Percentiles rank a stretch among this genome's conserved stretches.
phyloP scores from a whole-genome alignment of 768 basidiomycete genomes.

The Baorangia bicolor region DNA sequence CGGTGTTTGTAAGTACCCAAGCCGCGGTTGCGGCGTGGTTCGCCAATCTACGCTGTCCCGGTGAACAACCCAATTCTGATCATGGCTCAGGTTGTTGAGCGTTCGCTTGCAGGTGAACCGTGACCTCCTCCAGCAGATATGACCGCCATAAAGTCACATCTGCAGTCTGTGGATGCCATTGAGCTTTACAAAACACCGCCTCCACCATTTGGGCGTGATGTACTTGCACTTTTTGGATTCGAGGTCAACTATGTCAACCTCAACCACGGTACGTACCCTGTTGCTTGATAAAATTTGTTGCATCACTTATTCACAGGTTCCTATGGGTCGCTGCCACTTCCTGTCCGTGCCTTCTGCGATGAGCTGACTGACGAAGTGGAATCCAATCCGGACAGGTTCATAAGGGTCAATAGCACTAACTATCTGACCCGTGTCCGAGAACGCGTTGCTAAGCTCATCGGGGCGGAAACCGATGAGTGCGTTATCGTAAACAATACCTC shows the following conservation, averaged over 20 bases:
- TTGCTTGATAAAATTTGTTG: neutral
- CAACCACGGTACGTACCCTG: conserved; percentile 52
- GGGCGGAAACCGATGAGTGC: conserved; percentile 56
- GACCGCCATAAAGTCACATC: conserved; percentile 1
- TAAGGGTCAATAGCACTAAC: conserved; percentile 37
- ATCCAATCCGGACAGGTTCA: conserved; percentile 56
- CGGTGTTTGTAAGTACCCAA: neutral
- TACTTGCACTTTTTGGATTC: conserved; percentile 54
- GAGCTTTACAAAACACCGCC: conserved; percentile 28
- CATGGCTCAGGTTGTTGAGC: too few relatives aligned
- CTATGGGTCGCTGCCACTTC: conserved; percentile 54
- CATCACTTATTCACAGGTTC: conserved; percentile 42
- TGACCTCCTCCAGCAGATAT: neutral
- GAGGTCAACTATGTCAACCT: conserved; percentile 61
- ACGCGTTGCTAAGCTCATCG: conserved; percentile 48
- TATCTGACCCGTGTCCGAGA: conserved; percentile 41
- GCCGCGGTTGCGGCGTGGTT: neutral
- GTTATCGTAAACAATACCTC: conserved; percentile 42
- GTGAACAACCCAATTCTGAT: neutral
- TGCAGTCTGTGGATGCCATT: neutral
- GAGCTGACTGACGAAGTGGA: conserved; percentile 45
- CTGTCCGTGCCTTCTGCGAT: conserved; percentile 47
- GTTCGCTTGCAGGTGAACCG: neutral
- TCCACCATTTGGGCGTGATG: conserved; percentile 54
- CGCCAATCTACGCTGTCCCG: too few relatives aligned